phyloP scores from a whole-genome alignment of 73 alveolate species.

The Symbiodinium natans region DNA sequence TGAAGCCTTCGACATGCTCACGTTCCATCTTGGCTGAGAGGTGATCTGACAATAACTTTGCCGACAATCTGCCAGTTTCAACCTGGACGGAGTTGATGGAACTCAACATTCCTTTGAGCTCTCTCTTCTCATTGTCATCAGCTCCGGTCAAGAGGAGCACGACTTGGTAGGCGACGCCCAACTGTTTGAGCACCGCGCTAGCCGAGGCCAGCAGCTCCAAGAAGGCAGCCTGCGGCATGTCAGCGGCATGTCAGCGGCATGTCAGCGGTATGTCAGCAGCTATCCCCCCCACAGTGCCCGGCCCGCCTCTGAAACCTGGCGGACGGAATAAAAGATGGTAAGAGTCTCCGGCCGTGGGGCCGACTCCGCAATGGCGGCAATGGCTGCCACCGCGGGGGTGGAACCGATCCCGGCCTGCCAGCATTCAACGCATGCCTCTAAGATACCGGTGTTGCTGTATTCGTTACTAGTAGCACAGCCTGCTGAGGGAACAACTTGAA shows the following conservation, averaged over 20 bases:
- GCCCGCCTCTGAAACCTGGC: neutral
- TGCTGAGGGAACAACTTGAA: no score
- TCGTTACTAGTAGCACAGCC: neutral
- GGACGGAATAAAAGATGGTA: neutral
- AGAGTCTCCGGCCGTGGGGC: neutral
- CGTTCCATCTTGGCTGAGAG: neutral
- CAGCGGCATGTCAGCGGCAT: no score
- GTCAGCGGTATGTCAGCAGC: no score
- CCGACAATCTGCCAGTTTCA: conserved; percentile 6
- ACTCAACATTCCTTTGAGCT: neutral
- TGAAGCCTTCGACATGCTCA: conserved; percentile 23
- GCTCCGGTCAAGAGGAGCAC: neutral
- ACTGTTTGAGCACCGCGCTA: neutral
- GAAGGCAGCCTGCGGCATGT: conserved; percentile 1
- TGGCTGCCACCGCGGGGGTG: conserved; percentile 69
- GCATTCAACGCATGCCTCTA: neutral
- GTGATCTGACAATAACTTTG: neutral
- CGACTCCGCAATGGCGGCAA: neutral
- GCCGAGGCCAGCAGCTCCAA: conserved; percentile 9
- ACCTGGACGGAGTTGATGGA: neutral
- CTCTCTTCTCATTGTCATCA: neutral
- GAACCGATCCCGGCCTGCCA: conserved; percentile 34
- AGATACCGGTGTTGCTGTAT: neutral
- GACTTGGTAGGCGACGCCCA: neutral
- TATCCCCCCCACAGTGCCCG: no score